Evolutionary conservation across 2,329 filamentous ascomycete genomes (phyloP), one percentile per base, ranked within the genome.

Genomic region (Diaporthe capsici): DNA sequence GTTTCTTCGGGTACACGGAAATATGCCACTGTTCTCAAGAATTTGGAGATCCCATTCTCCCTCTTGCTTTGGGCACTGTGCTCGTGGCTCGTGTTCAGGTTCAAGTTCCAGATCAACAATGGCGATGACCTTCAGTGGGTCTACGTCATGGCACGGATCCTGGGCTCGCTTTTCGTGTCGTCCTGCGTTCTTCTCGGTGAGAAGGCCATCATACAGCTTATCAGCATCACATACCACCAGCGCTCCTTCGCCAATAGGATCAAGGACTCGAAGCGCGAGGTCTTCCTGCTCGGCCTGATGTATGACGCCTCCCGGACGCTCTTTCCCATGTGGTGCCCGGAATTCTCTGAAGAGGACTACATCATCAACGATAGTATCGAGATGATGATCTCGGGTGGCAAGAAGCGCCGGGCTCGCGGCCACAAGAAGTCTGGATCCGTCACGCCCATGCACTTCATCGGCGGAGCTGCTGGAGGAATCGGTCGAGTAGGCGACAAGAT

Each of bases 281-380:
- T 98, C 65, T 90, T 92, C 81, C 90, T 98, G 3, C 88, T 99
- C 2, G 93, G 94, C 25, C 86, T 97, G 42, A 91, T 99, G 73
- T 98, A 97, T 83, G 96, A 98, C 78, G 95, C 96, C 28, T 98
- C 96, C 4, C 91, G 95, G 72, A 90, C 92, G 7, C 88, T 98
- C 70, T 99, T 98, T 81, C 97, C 97, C 37, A 94, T 95, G 85
- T 98, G 98, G 86, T 98, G 95, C 85, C 89, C 88, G 34, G 96
- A 98, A 80, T 98, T 99, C 80, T 88, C 90, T 25, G 94, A 98
- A 34, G 97, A 98, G 82, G 97, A 99, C 84, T 94, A 96, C 82
- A 88, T 95, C 80, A 98, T 99, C 82, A 94, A 94, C 81, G 95
- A 98, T 84, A 94, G 92, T 76, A 91, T 95, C 81, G 91, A 95